A percentile compares a stretch with the other conserved stretches of the same genome.
Conservation (phyloP, 2,329 filamentous ascomycete species). For the Fusarium graminum region DNA sequence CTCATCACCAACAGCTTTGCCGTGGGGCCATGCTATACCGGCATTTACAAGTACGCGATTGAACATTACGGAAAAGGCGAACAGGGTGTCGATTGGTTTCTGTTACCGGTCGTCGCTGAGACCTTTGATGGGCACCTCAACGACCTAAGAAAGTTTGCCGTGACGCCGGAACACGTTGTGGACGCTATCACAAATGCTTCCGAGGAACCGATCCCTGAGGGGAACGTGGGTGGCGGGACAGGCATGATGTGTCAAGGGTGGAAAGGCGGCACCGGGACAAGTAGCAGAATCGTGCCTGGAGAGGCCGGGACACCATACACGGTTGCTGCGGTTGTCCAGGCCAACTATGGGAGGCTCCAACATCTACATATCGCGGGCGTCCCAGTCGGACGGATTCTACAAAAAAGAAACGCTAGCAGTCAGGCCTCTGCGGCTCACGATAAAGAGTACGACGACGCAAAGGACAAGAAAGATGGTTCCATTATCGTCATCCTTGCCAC, state of each 20-base stretch:
- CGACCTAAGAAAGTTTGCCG: constrained; percentile 66
- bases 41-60: constrained; percentile 68
- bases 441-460: constrained; percentile 40
- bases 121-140: constrained; percentile 72
- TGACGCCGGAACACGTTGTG: constrained; percentile 65
- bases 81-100: constrained; percentile 62
- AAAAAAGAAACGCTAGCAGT: constrained; percentile 53
- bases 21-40: constrained; percentile 58
- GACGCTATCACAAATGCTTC: constrained; percentile 64
- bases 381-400: constrained; percentile 69
- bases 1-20: constrained; percentile 33
- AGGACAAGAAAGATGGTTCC: constrained; percentile 70
- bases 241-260: constrained; percentile 74
- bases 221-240: constrained; percentile 72
- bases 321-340: constrained; percentile 70
- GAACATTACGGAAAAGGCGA: constrained; percentile 58
- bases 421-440: constrained; percentile 22
- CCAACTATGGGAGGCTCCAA: constrained; percentile 70
- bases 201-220: constrained; percentile 66
- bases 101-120: constrained; percentile 69
- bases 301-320: constrained; percentile 59
- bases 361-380: constrained; percentile 70
- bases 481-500: constrained; percentile 73
- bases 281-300: constrained; percentile 60
- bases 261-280: constrained; percentile 74